Evolutionary conservation across 2,329 filamentous ascomycete genomes (phyloP), one percentile per base, ranked within the genome.

Genomic region (Monosporascus sp.): DNA sequence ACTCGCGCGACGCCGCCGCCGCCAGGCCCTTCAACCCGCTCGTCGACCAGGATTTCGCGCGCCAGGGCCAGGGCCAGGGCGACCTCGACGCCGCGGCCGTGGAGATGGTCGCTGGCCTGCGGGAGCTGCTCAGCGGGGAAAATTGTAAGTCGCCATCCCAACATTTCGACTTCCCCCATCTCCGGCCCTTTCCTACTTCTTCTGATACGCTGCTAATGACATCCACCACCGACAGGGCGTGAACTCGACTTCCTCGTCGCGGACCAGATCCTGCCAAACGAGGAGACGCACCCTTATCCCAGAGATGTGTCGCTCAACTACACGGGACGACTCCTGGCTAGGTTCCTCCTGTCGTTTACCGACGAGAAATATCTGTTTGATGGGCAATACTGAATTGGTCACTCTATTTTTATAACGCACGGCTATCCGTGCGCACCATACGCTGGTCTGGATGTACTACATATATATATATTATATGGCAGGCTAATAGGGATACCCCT

Each of bases 21-120:
- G 65, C 72, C 7, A 77, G 71, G 65, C 71, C 79, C 48, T 84
- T 82, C 62, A 84, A 83, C 59, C 80, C 80, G 18, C 64, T 84
- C n/a, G 58, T 77, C 7, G 78, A 82, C 58, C 65, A 70, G 46
- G 64, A 65, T 41, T 70, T 72, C 49, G 64, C 71, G 20, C 68
- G 44, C 5, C 22, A 49, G 3, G 54, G 73, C 5, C 22, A 49
- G 3, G 54, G 73, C 54, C 67, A 72, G 38, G 72, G 64, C 4
- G 77, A 80, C 54, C 65, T 82, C 49, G 79, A 81, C 57, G 62
- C 58, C 37, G 68, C 74, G 1, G 74, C 75, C 0, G 65, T 67
- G 20, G 75, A 77, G 52, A 70, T 83, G 69, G 75, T 80, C 14
- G 57, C 62, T 37, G 65, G 68, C 54, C 60, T 83, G 59, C 74